Conservation (phyloP, 441 rosid genomes). For the Populus hybrid region DNA sequence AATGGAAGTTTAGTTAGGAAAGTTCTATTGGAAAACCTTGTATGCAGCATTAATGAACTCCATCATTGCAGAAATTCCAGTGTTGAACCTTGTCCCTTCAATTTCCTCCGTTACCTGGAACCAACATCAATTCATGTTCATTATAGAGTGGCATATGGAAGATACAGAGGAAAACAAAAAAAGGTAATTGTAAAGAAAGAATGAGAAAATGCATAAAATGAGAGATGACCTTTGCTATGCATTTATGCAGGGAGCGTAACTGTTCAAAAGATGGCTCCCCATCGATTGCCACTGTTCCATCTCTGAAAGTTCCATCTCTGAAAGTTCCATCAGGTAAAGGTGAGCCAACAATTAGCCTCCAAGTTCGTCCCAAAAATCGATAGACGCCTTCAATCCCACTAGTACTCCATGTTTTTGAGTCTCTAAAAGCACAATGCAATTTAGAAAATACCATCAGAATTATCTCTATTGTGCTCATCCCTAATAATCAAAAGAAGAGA, state of each 20-base stretch:
- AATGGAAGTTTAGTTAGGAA: neutral
- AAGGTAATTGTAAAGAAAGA: neutral
- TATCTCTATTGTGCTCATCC: neutral
- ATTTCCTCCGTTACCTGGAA: conserved; percentile 87
- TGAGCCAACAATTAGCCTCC: conserved; percentile 84
- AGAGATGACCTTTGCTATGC: conserved; percentile 79
- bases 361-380: conserved; percentile 83
- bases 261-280: conserved; percentile 73
- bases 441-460: conserved; percentile 4
- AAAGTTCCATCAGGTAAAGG: conserved; percentile 58
- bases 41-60: conserved; percentile 86
- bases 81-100: conserved; percentile 89
- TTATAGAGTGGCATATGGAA: neutral
- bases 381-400: conserved; percentile 97
- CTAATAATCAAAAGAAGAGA: neutral
- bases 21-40: conserved; percentile 47
- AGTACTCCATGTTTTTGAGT: conserved; percentile 94
- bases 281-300: conserved; percentile 57
- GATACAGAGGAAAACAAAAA: neutral
- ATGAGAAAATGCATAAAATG: neutral
- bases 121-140: conserved; percentile 12
- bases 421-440: conserved; percentile 48
- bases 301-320: conserved; percentile 54
- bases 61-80: conserved; percentile 99
- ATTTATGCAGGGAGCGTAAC: conserved; percentile 69